Percentiles rank a stretch among this genome's conserved stretches.
Conservation (phyloP, 106 monocot genomes). For the Platanthera guangdongensis region DNA sequence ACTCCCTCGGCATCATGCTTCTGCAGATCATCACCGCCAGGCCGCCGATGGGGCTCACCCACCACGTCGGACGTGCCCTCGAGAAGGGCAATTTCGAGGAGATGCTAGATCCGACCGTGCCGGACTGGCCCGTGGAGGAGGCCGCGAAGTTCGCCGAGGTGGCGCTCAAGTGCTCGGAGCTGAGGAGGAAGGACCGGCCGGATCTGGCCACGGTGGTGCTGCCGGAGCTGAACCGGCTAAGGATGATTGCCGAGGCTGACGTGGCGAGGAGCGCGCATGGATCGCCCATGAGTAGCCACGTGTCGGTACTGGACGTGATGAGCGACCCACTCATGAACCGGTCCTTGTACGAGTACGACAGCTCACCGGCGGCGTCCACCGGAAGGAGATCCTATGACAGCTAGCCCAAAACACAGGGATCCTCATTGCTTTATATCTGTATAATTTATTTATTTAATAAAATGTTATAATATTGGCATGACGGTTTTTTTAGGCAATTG, state of each 20-base stretch:
- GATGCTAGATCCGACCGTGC: conserved; percentile 39
- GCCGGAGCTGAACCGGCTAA: conserved; percentile 49
- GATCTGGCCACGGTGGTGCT: conserved; percentile 31
- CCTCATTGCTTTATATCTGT: no score
- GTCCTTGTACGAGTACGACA: conserved; percentile 11
- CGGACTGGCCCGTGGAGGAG: conserved; percentile 56
- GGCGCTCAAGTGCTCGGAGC: conserved; percentile 47
- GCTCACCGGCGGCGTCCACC: conserved; percentile 9
- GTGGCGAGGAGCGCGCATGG: background rate
- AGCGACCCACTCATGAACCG: conserved; percentile 4
- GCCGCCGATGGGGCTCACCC: conserved; percentile 55
- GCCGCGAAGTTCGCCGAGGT: conserved; percentile 28
- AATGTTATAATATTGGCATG: no score
- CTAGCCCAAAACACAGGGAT: background rate
- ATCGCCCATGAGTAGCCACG: conserved; percentile 21
- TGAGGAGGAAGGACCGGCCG: conserved; percentile 59
- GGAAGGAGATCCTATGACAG: background rate
- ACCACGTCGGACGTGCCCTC: conserved; percentile 36
- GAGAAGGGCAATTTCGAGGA: conserved; percentile 34
- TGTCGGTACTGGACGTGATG: conserved; percentile 14
- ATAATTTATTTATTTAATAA: no score
- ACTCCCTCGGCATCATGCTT: conserved; percentile 17
- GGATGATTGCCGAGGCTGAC: conserved; percentile 27
- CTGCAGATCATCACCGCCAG: conserved; percentile 47
- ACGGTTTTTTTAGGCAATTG: no score